Evolutionary conservation across 192 early-diverging fungal species (phyloP).

Genomic region (Coemansia sp.): DNA sequence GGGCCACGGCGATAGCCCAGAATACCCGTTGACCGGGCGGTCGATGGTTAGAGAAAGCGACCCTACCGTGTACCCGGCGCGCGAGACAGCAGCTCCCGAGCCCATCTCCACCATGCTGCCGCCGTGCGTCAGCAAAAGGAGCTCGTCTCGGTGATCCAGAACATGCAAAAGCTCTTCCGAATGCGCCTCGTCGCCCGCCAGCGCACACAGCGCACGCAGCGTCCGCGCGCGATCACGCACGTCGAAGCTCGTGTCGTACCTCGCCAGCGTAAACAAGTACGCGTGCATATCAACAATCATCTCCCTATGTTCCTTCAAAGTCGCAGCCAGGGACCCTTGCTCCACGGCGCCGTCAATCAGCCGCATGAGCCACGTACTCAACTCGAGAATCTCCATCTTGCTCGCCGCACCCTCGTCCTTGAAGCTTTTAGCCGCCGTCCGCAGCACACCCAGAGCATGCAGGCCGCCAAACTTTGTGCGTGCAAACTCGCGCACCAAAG

Average conservation of each 20-base stretch:
- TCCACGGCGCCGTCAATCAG: neutral
- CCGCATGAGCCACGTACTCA: conserved; percentile 55
- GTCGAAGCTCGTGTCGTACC: conserved; percentile 87
- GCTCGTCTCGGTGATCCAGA: conserved; percentile 13
- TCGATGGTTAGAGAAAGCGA: conserved; percentile 65
- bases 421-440: conserved; percentile 63
- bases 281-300: conserved; percentile 54
- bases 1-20: conserved; percentile 80
- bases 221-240: conserved; percentile 87
- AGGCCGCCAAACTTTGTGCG: conserved; percentile 54
- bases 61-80: conserved; percentile 53
- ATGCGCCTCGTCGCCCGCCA: conserved; percentile 31
- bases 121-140: conserved; percentile 3
- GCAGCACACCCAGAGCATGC: conserved; percentile 78
- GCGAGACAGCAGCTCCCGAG: too few species aligned
- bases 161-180: conserved; percentile 19
- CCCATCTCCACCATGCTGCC: neutral
- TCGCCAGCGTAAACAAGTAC: conserved; percentile 81
- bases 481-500: conserved; percentile 82
- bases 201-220: conserved; percentile 32
- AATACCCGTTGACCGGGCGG: conserved; percentile 64
- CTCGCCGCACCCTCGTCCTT: conserved; percentile 59
- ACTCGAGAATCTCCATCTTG: conserved; percentile 80
- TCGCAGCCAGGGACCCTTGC: neutral
- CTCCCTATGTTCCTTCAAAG: conserved; percentile 8